Percentiles rank a stretch among this genome's conserved stretches.
These are phyloP conservation scores for Eurotiales sp. DNA, from an alignment of 2,329 filamentous ascomycete genomes.

Conservation along the genomic window DNA sequence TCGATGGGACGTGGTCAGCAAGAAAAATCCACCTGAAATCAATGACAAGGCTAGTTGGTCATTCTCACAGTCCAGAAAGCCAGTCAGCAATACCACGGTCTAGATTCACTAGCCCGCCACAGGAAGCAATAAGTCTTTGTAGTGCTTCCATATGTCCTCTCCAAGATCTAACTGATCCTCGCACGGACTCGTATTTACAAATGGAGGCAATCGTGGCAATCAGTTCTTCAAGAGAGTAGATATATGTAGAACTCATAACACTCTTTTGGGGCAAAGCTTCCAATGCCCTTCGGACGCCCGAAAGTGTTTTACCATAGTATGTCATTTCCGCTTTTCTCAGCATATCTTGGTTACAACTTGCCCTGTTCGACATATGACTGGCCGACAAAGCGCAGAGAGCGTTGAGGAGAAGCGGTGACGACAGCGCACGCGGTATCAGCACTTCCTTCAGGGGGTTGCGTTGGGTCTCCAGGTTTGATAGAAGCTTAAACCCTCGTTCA, in stretches of 20 bases:
- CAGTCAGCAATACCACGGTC: constrained; percentile 30
- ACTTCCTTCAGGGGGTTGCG: constrained; percentile 34
- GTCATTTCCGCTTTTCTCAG: constrained; percentile 26
- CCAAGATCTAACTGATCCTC: constrained; percentile 38
- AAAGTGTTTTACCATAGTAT: constrained; percentile 33
- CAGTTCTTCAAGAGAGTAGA: constrained; percentile 24
- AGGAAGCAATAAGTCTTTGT: constrained; percentile 29
- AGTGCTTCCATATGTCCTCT: constrained; percentile 33
- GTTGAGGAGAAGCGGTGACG: constrained; percentile 34
- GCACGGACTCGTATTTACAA: constrained; percentile 38
- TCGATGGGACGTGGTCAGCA: constrained; percentile 6
- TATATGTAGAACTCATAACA: constrained; percentile 9
- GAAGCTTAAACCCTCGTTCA: constrained; percentile 30
- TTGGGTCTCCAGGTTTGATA: constrained; percentile 35
- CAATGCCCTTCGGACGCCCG: constrained; percentile 28
- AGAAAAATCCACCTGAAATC: too few relatives aligned
- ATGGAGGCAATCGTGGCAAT: constrained; percentile 34
- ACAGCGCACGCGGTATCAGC: constrained; percentile 34
- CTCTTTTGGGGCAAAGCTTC: constrained; percentile 15
- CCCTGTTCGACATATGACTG: constrained; percentile 33
- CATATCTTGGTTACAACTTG: constrained; percentile 20
- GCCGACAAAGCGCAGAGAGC: constrained; percentile 37
- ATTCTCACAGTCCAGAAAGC: constrained; percentile 31
- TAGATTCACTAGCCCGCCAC: constrained; percentile 29
- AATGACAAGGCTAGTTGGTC: too few relatives aligned